phyloP scores from a whole-genome alignment of 2,329 filamentous ascomycete genomes.

The Juglanconis sp. region DNA sequence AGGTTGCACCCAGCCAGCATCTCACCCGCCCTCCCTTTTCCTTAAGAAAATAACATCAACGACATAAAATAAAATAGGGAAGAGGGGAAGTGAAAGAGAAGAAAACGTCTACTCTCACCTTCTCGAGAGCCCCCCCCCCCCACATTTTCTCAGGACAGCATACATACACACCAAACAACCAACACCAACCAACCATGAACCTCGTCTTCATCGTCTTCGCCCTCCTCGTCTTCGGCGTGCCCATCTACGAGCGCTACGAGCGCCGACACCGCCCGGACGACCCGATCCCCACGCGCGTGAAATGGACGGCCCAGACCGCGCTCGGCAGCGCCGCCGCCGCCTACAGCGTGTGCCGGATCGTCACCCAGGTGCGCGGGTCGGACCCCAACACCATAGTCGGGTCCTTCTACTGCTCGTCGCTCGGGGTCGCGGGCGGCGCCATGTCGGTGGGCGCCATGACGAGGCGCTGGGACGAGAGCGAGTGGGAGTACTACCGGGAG shows the following conservation, averaged over 20 bases:
- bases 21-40: too few relatives aligned
- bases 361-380: neutral
- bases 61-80: too few relatives aligned
- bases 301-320: slow-evolving; percentile 5
- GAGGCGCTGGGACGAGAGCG: neutral
- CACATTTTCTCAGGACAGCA: too few relatives aligned
- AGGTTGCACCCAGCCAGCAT: too few relatives aligned
- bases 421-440: neutral
- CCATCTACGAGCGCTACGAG: slow-evolving; percentile 7
- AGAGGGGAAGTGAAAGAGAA: too few relatives aligned
- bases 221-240: neutral
- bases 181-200: neutral
- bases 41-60: too few relatives aligned
- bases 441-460: neutral
- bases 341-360: slow-evolving; percentile 1
- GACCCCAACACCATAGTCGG: neutral
- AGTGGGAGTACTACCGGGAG: neutral
- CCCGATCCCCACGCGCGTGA: slow-evolving; percentile 1
- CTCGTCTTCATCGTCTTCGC: slow-evolving; percentile 1
- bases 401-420: neutral
- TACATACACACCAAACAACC: too few relatives aligned
- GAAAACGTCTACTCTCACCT: too few relatives aligned
- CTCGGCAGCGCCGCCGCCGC: slow-evolving; percentile 6
- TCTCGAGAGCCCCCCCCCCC: too few relatives aligned
- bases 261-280: slow-evolving; percentile 3